phyloP scores from a whole-genome alignment of 2,329 filamentous ascomycete species.

The Aureobasidium melanogenum region DNA sequence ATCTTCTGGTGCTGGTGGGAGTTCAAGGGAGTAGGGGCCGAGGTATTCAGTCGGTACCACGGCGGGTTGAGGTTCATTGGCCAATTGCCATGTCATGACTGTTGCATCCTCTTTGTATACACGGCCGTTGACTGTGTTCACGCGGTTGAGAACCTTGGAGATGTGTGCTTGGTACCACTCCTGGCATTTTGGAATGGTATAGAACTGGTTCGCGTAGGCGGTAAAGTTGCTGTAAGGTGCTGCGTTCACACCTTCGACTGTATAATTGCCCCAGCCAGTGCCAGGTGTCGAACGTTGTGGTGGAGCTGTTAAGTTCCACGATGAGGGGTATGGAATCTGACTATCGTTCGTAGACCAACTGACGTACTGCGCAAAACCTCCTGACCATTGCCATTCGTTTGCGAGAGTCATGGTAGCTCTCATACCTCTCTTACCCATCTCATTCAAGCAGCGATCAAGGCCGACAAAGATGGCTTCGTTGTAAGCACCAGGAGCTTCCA shows the following conservation, averaged over 20 bases:
- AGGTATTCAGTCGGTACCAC: constrained; percentile 20
- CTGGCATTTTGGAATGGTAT: constrained; percentile 27
- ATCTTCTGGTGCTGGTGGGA: constrained; percentile 24
- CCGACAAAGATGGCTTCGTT: constrained; percentile 31
- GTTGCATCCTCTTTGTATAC: constrained; percentile 30
- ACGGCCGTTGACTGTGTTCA: constrained; percentile 30
- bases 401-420: constrained; percentile 32
- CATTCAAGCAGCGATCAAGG: constrained; percentile 30
- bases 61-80: constrained; percentile 31
- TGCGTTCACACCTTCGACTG: constrained; percentile 26
- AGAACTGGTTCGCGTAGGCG: constrained; percentile 27
- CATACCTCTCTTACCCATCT: constrained; percentile 32
- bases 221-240: constrained; percentile 23
- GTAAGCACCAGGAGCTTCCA: constrained; percentile 29
- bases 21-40: constrained; percentile 23
- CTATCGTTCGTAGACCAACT: constrained; percentile 28
- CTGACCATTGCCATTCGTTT: constrained; percentile 33
- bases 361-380: constrained; percentile 31
- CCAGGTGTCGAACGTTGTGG: constrained; percentile 25
- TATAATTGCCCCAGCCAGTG: constrained; percentile 34
- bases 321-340: constrained; percentile 28
- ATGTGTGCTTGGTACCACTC: constrained; percentile 31
- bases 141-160: constrained; percentile 26
- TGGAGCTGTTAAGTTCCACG: constrained; percentile 30
- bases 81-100: constrained; percentile 34